Base-by-base conservation (phyloP, 2,329 filamentous ascomycete species). In the Massarina eburnea region DNA sequence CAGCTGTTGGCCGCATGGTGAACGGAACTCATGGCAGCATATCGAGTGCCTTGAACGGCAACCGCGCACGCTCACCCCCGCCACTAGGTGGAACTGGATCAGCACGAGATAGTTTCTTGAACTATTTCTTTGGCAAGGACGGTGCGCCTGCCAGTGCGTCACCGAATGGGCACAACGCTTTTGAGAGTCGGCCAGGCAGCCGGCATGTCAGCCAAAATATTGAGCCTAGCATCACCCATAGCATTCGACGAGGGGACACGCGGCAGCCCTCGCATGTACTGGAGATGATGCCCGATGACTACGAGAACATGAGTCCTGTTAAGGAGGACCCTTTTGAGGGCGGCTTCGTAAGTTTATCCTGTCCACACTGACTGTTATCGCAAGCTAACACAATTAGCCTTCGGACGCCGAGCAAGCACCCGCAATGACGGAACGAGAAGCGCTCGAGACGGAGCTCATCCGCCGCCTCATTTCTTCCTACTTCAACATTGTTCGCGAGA, bases 41-140 rank as follows among this genome's bases (percentile, higher is more conserved):
- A 51, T 76, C 83, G 27, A 79, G 84, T 24, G 80, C 84, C 9
- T 73, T 91, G 59, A 91, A 90, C 57, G 85, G 86, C 9, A 71
- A 71, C 45, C 78, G 86, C 43, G 77, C 82, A 27, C 74, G 74
- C 24, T 86, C 85, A 34, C 84, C 85, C 9, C 78, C 82, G 21
- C 78, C 80, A n/a, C 49, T 55, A 52, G 82, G 82, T 53, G 76
- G 76, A 20, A 68, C 80, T 39, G 84, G 85, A 45, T 81, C 66
- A n/a, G 83, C 89, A 32, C 83, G 86, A 51, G 94, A 99, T 72
- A 95, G 91, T 1, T 99, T 99, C 77, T 73, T 99, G 51, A 97
- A 92, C 73, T 99, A 99, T 73, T 99, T 99, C 74, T 99, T 99
- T 63, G 91, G 94, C 60, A 97, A 99, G 68, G 94, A 99, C 51